Evolutionary conservation across 345 rosid species (phyloP).

Genomic region (Syzygium grande): DNA sequence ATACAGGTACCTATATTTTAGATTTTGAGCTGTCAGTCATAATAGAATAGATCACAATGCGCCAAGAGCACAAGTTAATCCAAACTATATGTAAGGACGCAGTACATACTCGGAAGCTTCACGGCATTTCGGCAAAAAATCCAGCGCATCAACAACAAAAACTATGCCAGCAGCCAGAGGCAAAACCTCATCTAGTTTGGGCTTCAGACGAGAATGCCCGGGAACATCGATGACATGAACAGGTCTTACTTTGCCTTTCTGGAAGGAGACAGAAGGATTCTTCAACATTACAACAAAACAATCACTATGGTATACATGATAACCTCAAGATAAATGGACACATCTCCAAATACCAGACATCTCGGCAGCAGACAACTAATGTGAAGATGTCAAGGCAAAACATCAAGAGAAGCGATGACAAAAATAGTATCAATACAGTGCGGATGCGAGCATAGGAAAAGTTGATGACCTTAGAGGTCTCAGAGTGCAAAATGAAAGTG

Average conservation of each 20-base stretch:
- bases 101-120: constrained; percentile 61
- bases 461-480: constrained; percentile 46
- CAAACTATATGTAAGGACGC: not conserved
- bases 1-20: constrained; percentile 61
- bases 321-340: not conserved
- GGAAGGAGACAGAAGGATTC: not conserved
- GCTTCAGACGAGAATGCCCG: constrained; percentile 83
- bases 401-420: not conserved
- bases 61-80: not conserved
- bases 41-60: not conserved
- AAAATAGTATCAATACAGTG: not conserved
- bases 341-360: not conserved
- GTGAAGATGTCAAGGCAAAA: not conserved
- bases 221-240: constrained; percentile 93
- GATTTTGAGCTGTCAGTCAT: not conserved
- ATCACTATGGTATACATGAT: not conserved
- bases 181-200: constrained; percentile 73
- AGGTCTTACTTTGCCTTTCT: constrained; percentile 68
- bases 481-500: constrained; percentile 61
- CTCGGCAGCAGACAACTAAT: not conserved
- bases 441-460: not conserved
- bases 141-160: constrained; percentile 84
- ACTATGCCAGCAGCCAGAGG: constrained; percentile 84
- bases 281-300: not conserved
- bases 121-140: constrained; percentile 74